Evolutionary conservation across 148 eudicot species (phyloP).

Genomic region (Tetragonia tetragonoides): DNA sequence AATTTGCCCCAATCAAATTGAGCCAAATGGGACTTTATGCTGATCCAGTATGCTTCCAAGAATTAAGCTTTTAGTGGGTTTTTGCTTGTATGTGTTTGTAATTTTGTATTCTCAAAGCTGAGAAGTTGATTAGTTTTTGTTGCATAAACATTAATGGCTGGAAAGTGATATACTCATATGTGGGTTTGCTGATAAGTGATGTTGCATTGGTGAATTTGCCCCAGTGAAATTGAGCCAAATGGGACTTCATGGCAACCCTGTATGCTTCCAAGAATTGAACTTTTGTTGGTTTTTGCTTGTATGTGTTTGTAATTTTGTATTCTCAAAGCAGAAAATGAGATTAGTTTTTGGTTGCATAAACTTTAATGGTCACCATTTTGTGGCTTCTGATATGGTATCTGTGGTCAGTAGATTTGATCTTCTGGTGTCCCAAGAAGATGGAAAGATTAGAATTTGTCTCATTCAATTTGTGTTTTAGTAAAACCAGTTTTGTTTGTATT

Average conservation of each 20-base stretch:
- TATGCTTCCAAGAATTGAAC: constrained; percentile 1
- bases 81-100: no score
- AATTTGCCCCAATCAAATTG: no score
- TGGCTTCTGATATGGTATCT: no score
- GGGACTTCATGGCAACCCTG: background rate
- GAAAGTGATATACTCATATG: no score
- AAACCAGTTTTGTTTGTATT: constrained; percentile 15
- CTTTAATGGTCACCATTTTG: background rate
- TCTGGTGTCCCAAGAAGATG: background rate
- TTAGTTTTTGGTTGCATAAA: background rate
- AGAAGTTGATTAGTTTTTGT: no score
- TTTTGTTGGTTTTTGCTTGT: constrained; percentile 9
- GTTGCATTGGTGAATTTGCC: background rate
- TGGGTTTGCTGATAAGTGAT: background rate
- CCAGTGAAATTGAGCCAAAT: constrained; percentile 1
- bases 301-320: background rate
- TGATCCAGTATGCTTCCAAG: no score
- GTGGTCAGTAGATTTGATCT: background rate
- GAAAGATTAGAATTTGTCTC: background rate
- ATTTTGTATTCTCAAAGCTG: no score
- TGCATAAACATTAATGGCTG: no score
- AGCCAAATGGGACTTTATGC: no score
- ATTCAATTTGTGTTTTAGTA: background rate
- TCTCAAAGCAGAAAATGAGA: background rate
- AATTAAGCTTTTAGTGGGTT: no score